Base-by-base conservation (phyloP, 352 stramenopile genomes). In the Hyaloperonospora brassicae region DNA sequence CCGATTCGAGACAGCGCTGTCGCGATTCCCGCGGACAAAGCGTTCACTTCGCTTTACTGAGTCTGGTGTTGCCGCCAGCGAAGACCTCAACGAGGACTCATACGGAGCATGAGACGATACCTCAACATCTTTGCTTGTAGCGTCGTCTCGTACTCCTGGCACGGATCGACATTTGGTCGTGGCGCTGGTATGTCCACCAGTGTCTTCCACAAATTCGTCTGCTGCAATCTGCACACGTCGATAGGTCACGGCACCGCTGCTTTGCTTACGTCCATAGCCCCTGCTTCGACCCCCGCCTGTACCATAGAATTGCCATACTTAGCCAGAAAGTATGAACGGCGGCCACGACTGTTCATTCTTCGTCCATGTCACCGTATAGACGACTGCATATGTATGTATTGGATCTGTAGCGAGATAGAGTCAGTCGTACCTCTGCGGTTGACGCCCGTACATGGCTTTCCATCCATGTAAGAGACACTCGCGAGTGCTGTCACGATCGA, bases 51-150 rank as follows among this genome's bases (percentile, higher is more conserved):
- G 39, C 39, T 17, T 49, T 51, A 71, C 35, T 5, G 59, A 22
- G 11, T 11, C 21, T 31, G 51, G 23, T 23, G 50, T 35, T 14
- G 70, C 50, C 52, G 70, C 67, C 31, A 87, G 38, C 9, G 79
- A 88, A 39, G 77, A 84, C 41, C 45, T 66, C 52, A 90, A 35
- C 5, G 80, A 87, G 21, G 80, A 88, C 47, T 55, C 59, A 40
- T 86, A 87, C 3, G 61, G 45, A 17, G 25, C 43, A 31, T 51
- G 43, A 6, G 48, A 30, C 13, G 50, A 49, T 25, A 40, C 38
- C 1, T 60, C 52, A 11, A 22, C 13, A 34, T 64, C 12, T 27
- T 52, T 44, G 2, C 22, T 31, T 30, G 44, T 48, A 1, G 23
- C 23, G 23, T 52, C 56, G 21, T 64, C 60, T 31, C n/a, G n/a